phyloP scores from a whole-genome alignment of 139 green algal species.

The Closterium sp. region DNA sequence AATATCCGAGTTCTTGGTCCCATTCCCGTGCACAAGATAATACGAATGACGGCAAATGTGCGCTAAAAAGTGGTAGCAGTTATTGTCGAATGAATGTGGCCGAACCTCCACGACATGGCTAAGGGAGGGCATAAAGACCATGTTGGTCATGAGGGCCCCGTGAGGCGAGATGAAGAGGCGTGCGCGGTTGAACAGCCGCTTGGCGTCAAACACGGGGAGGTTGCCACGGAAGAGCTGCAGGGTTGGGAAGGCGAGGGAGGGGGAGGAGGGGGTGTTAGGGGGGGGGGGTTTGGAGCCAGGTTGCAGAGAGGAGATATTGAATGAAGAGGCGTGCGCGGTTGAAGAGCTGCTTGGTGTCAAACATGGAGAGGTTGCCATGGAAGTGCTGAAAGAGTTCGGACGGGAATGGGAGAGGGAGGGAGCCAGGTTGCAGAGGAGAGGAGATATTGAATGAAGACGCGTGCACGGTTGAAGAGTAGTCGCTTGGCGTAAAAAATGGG shows the following conservation, averaged over 20 bases:
- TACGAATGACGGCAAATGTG: background rate
- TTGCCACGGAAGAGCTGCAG: background rate
- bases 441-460: too few relatives aligned
- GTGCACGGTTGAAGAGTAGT: too few relatives aligned
- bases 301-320: background rate
- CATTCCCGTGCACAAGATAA: background rate
- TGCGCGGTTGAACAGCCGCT: constrained; percentile 3
- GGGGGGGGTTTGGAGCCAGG: background rate
- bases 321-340: background rate
- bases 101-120: background rate
- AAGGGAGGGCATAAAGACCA: background rate
- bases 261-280: background rate
- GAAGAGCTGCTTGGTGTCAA: background rate
- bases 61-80: background rate
- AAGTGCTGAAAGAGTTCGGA: too few relatives aligned
- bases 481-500: too few relatives aligned
- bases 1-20: background rate
- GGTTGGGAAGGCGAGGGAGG: background rate
- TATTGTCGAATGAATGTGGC: background rate
- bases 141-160: constrained; percentile 7
- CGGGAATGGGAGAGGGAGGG: too few relatives aligned
- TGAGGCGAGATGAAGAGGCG: background rate
- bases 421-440: background rate
- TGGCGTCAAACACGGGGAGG: background rate
- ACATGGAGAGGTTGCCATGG: background rate